phyloP scores from a whole-genome alignment of 768 basidiomycete species.

The Clitopilus passeckerianus region DNA sequence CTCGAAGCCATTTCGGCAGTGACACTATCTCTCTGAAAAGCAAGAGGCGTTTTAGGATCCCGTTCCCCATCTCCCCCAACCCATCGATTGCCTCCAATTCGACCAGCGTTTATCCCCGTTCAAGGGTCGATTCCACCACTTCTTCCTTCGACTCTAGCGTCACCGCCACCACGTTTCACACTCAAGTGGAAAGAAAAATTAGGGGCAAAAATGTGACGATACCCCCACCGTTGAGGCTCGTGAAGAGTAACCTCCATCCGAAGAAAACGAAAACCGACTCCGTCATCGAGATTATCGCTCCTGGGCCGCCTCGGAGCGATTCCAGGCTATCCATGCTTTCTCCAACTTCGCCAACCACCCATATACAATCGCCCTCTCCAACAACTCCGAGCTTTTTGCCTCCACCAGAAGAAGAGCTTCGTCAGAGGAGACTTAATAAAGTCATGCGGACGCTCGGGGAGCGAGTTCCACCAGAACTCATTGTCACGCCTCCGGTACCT shows the following conservation, averaged over 20 bases:
- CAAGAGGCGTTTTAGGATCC: background rate
- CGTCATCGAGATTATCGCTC: slow-evolving; percentile 7
- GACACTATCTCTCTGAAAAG: background rate
- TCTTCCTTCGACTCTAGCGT: slow-evolving; percentile 7
- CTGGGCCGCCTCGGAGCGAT: slow-evolving; percentile 7
- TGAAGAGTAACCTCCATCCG: slow-evolving; percentile 7
- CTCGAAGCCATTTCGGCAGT: background rate
- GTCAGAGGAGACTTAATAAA: slow-evolving; percentile 11
- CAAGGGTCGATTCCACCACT: background rate
- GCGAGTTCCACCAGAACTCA: slow-evolving; percentile 13
- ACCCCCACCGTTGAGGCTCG: slow-evolving; percentile 8
- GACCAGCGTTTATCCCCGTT: background rate
- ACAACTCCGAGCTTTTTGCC: slow-evolving; percentile 4
- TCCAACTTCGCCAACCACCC: background rate
- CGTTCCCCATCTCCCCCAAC: background rate
- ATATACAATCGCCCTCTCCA: slow-evolving; percentile 2
- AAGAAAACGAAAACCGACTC: background rate
- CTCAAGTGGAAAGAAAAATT: slow-evolving; percentile 5
- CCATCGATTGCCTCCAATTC: background rate
- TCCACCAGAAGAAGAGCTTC: slow-evolving; percentile 11
- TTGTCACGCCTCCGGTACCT: background rate
- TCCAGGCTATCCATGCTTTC: background rate
- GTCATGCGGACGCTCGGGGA: slow-evolving; percentile 16
- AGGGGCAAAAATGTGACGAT: background rate
- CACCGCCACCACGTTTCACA: background rate